These are phyloP conservation scores for Colletotrichum shisoi DNA, from an alignment of 2,329 filamentous ascomycete genomes.

Conservation along the genomic window DNA sequence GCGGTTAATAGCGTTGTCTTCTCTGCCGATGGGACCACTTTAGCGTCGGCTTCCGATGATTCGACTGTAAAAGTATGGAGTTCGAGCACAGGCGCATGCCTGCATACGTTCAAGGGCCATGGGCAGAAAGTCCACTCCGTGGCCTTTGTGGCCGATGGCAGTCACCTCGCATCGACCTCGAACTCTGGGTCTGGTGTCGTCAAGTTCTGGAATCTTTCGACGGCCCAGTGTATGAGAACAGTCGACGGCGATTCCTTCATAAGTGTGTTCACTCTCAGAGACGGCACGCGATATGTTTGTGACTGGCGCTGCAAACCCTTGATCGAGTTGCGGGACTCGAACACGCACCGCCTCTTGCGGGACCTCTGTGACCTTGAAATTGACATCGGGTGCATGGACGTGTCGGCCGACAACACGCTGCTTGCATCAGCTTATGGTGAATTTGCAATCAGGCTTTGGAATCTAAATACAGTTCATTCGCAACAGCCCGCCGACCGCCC, in stretches of 20 bases:
- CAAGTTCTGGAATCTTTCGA: neutral
- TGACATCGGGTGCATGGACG: too few species aligned
- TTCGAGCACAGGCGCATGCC: neutral
- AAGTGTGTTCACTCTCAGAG: too few species aligned
- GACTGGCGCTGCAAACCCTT: too few species aligned
- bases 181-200: neutral
- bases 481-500: too few species aligned
- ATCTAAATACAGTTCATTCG: too few species aligned
- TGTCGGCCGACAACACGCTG: too few species aligned
- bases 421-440: too few species aligned
- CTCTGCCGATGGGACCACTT: rapidly evolving
- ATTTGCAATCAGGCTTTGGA: too few species aligned
- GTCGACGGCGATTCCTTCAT: too few species aligned
- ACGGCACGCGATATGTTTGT: too few species aligned
- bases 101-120: neutral
- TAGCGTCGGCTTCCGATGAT: neutral
- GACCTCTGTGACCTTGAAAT: rapidly evolving
- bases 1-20: neutral
- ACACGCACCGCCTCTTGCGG: too few species aligned
- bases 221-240: neutral
- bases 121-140: neutral
- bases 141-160: neutral
- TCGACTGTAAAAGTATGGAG: neutral
- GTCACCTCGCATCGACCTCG: neutral
- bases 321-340: too few species aligned